Base-by-base conservation (phyloP, 176 grass and related monocot species). In the Chrysopogon serrulatus region DNA sequence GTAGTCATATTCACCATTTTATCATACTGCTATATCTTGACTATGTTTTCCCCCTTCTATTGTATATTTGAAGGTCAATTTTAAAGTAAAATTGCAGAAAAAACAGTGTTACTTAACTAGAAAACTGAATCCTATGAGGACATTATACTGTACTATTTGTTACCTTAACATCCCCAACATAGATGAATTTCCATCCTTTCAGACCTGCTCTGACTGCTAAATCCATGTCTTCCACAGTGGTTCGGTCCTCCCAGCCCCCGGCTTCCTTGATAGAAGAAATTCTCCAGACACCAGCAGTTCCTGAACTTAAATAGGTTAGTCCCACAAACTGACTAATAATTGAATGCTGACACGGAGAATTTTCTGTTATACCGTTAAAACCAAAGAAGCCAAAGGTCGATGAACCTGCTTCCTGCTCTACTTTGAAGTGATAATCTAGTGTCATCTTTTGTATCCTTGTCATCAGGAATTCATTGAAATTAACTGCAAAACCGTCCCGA, bases 401-500 rank as follows among this genome's bases (percentile, higher is more conserved):
- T 85, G 96, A 99, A 77, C 96, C 96, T 35, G 83, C 91, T 85
- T 99, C 91, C 87, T 99, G 96, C 86, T 99, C 96, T 73, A 99
- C 96, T 92, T 94, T 99, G 70, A 99, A 99, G 82, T 99, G 93
- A 64, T 99, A 99, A 87, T 99, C 91, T 49, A 99, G 70, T 76
- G 96, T 99, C 93, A 99, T 99, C 89, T 88, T 92, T 68, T 99
- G 96, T 73, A 96, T 99, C 91, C 96, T 92, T 83, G 96, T 99
- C 93, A 99, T 96, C 77, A 99, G 33, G 81, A 88, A 94, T 47
- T 96, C 89, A 26, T 84, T 89, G 28, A 84, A 86, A 82, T 99
- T 99, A 92, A 99, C 96, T 99, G 91, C 96, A 99, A 99, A 99
- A 95, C 84, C 89, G 87, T 99, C 93, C 89, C 87, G 80, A 95